Percentiles rank a stretch among this genome's conserved stretches.
Conservation (phyloP, 1,284 basidiomycete genomes). For the Ceratobasidium papillatum region DNA sequence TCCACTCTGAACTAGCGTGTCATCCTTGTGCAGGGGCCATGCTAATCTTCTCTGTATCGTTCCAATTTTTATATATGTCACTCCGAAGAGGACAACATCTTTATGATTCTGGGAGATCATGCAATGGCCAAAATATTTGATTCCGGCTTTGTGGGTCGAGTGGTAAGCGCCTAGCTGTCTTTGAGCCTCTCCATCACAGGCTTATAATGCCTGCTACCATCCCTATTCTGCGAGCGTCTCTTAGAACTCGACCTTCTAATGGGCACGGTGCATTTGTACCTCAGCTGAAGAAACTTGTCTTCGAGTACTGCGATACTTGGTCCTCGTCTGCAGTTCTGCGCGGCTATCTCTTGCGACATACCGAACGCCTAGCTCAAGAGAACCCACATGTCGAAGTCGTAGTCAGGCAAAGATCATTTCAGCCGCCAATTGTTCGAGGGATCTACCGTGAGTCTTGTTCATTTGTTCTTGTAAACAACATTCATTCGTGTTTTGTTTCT, state of each 20-base stretch:
- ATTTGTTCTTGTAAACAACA: conserved; percentile 41
- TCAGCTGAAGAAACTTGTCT: conserved; percentile 79
- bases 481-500: neutral
- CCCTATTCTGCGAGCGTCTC: conserved; percentile 46
- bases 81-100: conserved; percentile 15
- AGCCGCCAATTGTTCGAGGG: conserved; percentile 77
- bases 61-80: conserved; percentile 20
- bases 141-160: conserved; percentile 27
- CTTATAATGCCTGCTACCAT: conserved; percentile 8
- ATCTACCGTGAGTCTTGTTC: conserved; percentile 67
- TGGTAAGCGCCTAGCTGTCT: conserved; percentile 3
- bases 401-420: conserved; percentile 73
- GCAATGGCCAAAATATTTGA: neutral
- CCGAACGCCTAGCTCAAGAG: conserved; percentile 68
- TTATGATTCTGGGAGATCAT: neutral
- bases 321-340: conserved; percentile 76
- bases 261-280: conserved; percentile 75
- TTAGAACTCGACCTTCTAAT: conserved; percentile 71
- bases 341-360: conserved; percentile 68
- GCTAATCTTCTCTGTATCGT: conserved; percentile 39
- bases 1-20: conserved; percentile 36
- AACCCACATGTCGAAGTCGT: conserved; percentile 85
- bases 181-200: neutral
- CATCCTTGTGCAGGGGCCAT: conserved; percentile 36
- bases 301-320: conserved; percentile 85